Base-by-base conservation (phyloP, 306 rosid species). In the Sechiopsis laciniata region DNA sequence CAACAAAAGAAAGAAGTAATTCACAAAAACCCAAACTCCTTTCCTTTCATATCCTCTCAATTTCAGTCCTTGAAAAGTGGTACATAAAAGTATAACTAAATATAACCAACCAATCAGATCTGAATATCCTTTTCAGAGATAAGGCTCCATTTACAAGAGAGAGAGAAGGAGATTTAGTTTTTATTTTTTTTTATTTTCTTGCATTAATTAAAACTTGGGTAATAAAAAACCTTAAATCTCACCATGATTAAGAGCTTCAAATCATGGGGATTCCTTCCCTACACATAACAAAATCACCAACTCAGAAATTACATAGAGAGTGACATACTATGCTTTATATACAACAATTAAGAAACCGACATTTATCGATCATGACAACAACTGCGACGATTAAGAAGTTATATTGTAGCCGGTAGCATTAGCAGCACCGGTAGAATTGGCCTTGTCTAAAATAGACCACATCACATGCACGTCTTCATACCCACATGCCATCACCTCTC, bases 401-500 rank as follows among this genome's bases (percentile, higher is more conserved):
- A 90, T 59, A 76, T 83, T 83, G 82, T 87, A 87, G 65, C 78
- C 8, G 10, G 53, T 6, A 1, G 71, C 4, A 3, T 22, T 0
- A 57, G 79, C 6, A 2, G 71, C 12, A 3, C 5, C 26, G 16
- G 76, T 73, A 71, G 93, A 74, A 61, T 93, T 93, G 71, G 98
- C 80, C 91, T 89, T 93, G 79, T 93, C 98, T 46, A 93, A 85
- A 16, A 93, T 93, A 3, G 96, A 90, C 98, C 98, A 93, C 98
- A 93, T 93, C 1, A 93, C 98, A 71, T 90, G 97, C 71, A 93
- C 97, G 79, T 93, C 98, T 83, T 93, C 97, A 55, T 93, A 93
- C 1, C 86, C 90, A 40, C 98, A 93, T 7, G 98, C 97, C 98
- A 93, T 88, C 57, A 93, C 98, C 80, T 93, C 98, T 8, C 97